Evolutionary conservation across 73 alveolate genomes (phyloP).

Genomic region (Symbiodinium natans): DNA sequence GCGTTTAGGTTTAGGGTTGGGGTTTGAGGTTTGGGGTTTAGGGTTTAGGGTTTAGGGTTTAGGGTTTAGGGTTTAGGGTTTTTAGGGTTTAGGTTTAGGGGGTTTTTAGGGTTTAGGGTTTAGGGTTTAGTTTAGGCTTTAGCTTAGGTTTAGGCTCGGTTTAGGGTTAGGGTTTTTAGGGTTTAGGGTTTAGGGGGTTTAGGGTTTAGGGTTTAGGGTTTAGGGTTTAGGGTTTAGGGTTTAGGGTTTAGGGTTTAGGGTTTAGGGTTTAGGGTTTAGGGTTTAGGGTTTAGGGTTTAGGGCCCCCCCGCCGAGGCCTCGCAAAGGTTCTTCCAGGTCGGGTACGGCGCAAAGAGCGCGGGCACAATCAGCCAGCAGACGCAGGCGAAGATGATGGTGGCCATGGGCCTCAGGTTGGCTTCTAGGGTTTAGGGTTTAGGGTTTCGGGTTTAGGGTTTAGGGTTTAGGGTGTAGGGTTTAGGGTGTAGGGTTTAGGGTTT

Average conservation of each 20-base stretch:
- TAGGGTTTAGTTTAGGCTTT: too few relatives aligned
- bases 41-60: not conserved
- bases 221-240: not conserved
- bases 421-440: not conserved
- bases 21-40: not conserved
- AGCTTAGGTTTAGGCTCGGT: not conserved
- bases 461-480: not conserved
- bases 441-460: not conserved
- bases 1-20: not conserved
- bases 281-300: not conserved
- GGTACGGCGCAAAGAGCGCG: slow-evolving; percentile 73
- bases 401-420: slow-evolving; percentile 52
- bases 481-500: not conserved
- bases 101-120: too few relatives aligned
- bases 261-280: not conserved
- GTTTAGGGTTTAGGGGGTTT: not conserved
- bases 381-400: slow-evolving; percentile 86
- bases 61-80: too few relatives aligned
- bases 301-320: not conserved
- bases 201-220: not conserved
- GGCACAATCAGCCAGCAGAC: slow-evolving; percentile 88
- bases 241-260: not conserved
- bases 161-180: not conserved
- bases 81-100: too few relatives aligned
- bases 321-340: slow-evolving; percentile 84